Evolutionary conservation across 768 basidiomycete genomes (phyloP).

Genomic region (Baorangia bicolor): DNA sequence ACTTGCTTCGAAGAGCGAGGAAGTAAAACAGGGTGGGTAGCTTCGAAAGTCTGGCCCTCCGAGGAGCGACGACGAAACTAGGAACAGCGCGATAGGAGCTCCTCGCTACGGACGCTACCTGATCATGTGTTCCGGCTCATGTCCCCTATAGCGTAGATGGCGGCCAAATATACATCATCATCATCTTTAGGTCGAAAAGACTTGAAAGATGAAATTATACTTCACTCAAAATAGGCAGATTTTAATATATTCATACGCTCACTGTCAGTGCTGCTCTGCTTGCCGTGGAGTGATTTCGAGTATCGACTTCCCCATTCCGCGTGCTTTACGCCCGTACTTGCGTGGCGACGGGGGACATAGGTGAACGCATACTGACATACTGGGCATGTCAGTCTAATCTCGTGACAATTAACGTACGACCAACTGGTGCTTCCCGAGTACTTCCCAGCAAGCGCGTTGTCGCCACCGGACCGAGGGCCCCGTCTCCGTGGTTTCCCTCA

Average conservation of each 20-base stretch:
- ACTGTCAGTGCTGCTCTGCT: neutral
- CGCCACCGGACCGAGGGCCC: neutral
- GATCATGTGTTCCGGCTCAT: too few relatives aligned
- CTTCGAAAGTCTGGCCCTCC: neutral
- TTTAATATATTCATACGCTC: neutral
- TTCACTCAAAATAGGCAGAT: neutral
- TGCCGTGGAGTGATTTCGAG: neutral
- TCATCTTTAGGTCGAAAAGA: too few relatives aligned
- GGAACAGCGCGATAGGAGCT: neutral
- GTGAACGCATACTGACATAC: neutral
- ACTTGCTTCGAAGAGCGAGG: neutral
- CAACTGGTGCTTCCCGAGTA: neutral
- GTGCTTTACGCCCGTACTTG: neutral
- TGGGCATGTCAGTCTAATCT: neutral
- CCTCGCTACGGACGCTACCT: too few relatives aligned
- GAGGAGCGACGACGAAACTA: neutral
- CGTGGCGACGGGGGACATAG: neutral
- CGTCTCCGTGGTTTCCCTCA: neutral
- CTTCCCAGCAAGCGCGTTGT: neutral
- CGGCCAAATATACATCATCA: too few relatives aligned
- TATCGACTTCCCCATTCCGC: neutral
- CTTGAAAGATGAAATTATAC: too few relatives aligned
- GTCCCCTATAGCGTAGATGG: too few relatives aligned
- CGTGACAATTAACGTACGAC: neutral
- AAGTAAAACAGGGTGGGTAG: neutral